Evolutionary conservation across 2,329 filamentous ascomycete species (phyloP).

Genomic region (Blumeriella jaapii): DNA sequence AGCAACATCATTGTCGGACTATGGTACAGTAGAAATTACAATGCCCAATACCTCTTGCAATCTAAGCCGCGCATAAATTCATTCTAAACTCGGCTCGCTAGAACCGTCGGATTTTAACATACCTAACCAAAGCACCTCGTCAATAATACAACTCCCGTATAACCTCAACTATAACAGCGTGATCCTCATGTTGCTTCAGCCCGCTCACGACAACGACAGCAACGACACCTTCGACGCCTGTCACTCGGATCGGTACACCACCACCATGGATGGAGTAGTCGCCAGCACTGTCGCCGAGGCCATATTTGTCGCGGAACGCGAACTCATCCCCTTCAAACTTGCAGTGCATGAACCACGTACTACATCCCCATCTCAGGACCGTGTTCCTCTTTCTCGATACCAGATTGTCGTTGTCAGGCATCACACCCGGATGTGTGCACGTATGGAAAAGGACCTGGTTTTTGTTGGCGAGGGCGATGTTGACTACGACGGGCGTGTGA

Average conservation of each 20-base stretch:
- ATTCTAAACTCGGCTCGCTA: too few species aligned
- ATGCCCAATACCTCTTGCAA: too few species aligned
- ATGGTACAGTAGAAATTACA: too few species aligned
- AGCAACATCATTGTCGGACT: too few species aligned
- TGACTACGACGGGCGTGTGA: conserved; percentile 45
- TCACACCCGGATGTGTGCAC: conserved; percentile 52
- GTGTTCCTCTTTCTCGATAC: conserved; percentile 60
- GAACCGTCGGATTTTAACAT: too few species aligned
- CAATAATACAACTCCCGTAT: conserved; percentile 22
- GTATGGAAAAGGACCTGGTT: conserved; percentile 58
- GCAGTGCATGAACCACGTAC: conserved; percentile 60
- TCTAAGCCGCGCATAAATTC: too few species aligned
- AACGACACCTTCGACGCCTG: conserved; percentile 63
- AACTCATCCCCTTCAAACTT: conserved; percentile 55
- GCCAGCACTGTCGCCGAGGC: conserved; percentile 42
- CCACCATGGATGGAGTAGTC: conserved; percentile 71
- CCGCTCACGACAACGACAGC: conserved; percentile 67
- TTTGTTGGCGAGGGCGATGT: conserved; percentile 48
- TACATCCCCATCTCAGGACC: conserved; percentile 58
- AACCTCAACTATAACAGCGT: conserved; percentile 58
- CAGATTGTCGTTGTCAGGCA: conserved; percentile 63
- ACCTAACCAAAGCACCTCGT: too few species aligned
- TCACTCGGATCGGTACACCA: conserved; percentile 59
- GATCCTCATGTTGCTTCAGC: conserved; percentile 66
- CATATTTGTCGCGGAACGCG: conserved; percentile 53